phyloP scores from a whole-genome alignment of 1,284 basidiomycete genomes.

The Fomitopsis betulina region DNA sequence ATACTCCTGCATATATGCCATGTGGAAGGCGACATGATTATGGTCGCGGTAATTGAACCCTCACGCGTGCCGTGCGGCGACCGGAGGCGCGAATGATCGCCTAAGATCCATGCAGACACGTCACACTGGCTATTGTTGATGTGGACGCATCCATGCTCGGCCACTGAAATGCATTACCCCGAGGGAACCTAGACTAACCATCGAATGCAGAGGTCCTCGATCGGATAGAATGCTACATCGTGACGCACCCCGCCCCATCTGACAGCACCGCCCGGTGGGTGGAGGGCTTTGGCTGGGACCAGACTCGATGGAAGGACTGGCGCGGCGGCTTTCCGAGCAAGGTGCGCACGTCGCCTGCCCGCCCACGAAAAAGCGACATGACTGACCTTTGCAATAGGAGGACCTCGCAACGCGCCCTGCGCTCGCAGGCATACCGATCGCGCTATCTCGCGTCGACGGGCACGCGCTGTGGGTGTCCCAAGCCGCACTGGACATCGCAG shows the following conservation, averaged over 20 bases:
- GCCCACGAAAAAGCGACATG: not conserved
- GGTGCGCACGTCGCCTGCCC: slow-evolving; percentile 32
- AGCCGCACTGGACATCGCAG: slow-evolving; percentile 56
- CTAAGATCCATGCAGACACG: no score
- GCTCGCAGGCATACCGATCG: slow-evolving; percentile 63
- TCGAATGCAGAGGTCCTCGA: slow-evolving; percentile 51
- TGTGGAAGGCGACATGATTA: no score
- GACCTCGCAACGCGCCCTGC: slow-evolving; percentile 59
- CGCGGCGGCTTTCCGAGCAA: slow-evolving; percentile 71
- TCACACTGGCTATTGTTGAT: no score
- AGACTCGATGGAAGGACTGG: slow-evolving; percentile 65
- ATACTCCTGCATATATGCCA: no score
- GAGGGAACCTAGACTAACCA: not conserved
- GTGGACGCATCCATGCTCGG: no score
- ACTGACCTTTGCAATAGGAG: slow-evolving; percentile 26
- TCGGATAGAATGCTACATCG: slow-evolving; percentile 60
- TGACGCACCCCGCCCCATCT: slow-evolving; percentile 48
- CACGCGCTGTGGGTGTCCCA: slow-evolving; percentile 86
- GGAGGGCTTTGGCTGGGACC: slow-evolving; percentile 90
- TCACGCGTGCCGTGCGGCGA: no score
- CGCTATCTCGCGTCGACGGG: slow-evolving; percentile 71
- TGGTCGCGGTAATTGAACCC: no score
- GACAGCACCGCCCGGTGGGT: slow-evolving; percentile 65
- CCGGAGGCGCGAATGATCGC: no score
- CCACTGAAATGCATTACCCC: not conserved